Conservation (phyloP, 2,329 filamentous ascomycete genomes). For the Dichotomopilus funicola region DNA sequence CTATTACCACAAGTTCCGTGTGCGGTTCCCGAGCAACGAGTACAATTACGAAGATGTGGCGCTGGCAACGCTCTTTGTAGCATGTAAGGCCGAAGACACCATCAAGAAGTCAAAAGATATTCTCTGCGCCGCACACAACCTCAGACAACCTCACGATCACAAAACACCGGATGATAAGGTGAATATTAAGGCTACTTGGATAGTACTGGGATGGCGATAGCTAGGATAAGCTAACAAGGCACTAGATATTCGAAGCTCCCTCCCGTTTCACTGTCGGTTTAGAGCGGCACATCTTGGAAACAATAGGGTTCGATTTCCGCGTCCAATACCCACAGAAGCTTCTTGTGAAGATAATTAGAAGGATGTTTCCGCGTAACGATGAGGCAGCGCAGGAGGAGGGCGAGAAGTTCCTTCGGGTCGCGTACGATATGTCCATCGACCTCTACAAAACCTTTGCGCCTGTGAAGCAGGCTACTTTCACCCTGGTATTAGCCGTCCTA, state of each 20-base stretch:
- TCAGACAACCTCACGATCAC: conserved; percentile 63
- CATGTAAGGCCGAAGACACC: conserved; percentile 97
- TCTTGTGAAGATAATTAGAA: conserved; percentile 69
- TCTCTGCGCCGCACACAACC: conserved; percentile 80
- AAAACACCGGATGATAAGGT: conserved; percentile 77
- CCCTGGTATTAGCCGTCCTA: conserved; percentile 74
- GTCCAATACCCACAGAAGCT: conserved; percentile 81
- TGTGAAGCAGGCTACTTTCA: conserved; percentile 81
- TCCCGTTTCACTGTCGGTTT: conserved; percentile 80
- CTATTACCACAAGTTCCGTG: conserved; percentile 90
- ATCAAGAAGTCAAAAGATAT: conserved; percentile 95
- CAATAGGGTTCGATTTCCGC: conserved; percentile 88
- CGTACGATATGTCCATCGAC: conserved; percentile 80
- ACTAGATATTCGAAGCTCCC: conserved; percentile 68
- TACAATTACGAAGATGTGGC: conserved; percentile 85
- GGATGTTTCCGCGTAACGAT: conserved; percentile 39
- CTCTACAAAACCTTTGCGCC: conserved; percentile 90
- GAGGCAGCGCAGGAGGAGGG: conserved; percentile 34
- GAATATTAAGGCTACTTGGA: conserved; percentile 9
- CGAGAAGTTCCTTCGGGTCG: conserved; percentile 55
- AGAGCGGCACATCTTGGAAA: conserved; percentile 88
- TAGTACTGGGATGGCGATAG: not conserved
- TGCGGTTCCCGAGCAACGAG: conserved; percentile 76
- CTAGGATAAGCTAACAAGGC: not conserved
- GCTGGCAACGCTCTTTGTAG: conserved; percentile 79